Evolutionary conservation across 805 yeast species (phyloP), one percentile per base, ranked within the genome.

Genomic region (Komagataella pseudopastoris): DNA sequence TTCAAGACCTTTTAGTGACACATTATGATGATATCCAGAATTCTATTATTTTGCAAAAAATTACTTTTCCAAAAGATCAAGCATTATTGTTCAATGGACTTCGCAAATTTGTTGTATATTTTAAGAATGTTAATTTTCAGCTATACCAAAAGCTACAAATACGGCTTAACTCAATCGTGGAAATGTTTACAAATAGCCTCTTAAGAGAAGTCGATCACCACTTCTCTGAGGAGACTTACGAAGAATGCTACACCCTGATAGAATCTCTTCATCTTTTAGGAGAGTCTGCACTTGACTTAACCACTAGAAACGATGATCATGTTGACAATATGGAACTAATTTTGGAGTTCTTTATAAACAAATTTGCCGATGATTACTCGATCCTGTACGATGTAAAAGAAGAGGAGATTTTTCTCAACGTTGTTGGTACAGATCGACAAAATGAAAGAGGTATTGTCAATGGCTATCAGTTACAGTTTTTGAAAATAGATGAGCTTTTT

Each of bases 181-280:
- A 84, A 58, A 69, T 86, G 17, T 86, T 88, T 60, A 83, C 84
- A 45, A 83, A 76, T 60, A 86, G 93, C 0, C 72, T 85, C 6
- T 62, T 87, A 14, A 65, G 79, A 48, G 95, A 88, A 60, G 71
- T 86, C 53, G 90, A 85, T 50, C 64, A 72, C 30, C 81, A 75
- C 54, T 73, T 75, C 53, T 78, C 75, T 47, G 59, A 70, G 1
- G 65, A 70, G 47, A 78, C 81, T 45, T 76, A 64, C 55, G 62
- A 58, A 2, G 62, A 63, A 18, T 71, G 76, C 12, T 52, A 54
- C 23, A 51, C 50, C n/a, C 51, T 66, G 36, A 58, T 65, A n/a
- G 36, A 45, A 3, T 30, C 39, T 5, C 39, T 30, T 30, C 39
- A 30, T 14, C n/a, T 30, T 30, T 30, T 30, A 10, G 39, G 39